Evolutionary conservation across 2,329 filamentous ascomycete genomes (phyloP).

Genomic region (Leptographium radiaticola): DNA sequence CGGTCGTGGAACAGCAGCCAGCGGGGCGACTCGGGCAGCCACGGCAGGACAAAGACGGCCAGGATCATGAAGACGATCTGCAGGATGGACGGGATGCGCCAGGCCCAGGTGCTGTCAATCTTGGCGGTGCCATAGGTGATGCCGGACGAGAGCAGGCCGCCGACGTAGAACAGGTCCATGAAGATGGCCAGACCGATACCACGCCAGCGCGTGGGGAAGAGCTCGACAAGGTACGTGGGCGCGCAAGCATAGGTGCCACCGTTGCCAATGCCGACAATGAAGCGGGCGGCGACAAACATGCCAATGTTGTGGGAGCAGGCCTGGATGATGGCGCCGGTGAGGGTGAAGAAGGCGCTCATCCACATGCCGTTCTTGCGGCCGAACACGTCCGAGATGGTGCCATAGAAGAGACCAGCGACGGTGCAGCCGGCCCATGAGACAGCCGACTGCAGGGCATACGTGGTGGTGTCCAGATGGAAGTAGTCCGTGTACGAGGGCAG

Average conservation of each 20-base stretch:
- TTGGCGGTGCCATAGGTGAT: slow-evolving; percentile 32
- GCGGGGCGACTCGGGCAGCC: slow-evolving; percentile 9
- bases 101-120: slow-evolving; percentile 34
- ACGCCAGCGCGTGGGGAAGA: background rate
- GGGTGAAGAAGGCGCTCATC: background rate
- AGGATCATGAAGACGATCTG: slow-evolving; percentile 20
- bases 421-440: slow-evolving; percentile 11
- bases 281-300: slow-evolving; percentile 47
- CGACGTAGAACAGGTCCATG: slow-evolving; percentile 37
- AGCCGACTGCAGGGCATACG: slow-evolving; percentile 6
- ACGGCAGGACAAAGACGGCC: background rate
- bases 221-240: slow-evolving; percentile 46
- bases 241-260: slow-evolving; percentile 46
- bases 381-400: slow-evolving; percentile 11
- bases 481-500: slow-evolving; percentile 21
- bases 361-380: slow-evolving; percentile 13
- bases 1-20: slow-evolving; percentile 7
- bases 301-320: slow-evolving; percentile 20
- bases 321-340: slow-evolving; percentile 11
- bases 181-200: background rate
- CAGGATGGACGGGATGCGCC: slow-evolving; percentile 42
- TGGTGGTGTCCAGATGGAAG: slow-evolving; percentile 19
- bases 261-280: slow-evolving; percentile 45
- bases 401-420: slow-evolving; percentile 11
- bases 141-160: slow-evolving; percentile 28